Evolutionary conservation across 2,329 filamentous ascomycete genomes (phyloP), one percentile per base, ranked within the genome.

Genomic region (Hyphodiscus sp.): DNA sequence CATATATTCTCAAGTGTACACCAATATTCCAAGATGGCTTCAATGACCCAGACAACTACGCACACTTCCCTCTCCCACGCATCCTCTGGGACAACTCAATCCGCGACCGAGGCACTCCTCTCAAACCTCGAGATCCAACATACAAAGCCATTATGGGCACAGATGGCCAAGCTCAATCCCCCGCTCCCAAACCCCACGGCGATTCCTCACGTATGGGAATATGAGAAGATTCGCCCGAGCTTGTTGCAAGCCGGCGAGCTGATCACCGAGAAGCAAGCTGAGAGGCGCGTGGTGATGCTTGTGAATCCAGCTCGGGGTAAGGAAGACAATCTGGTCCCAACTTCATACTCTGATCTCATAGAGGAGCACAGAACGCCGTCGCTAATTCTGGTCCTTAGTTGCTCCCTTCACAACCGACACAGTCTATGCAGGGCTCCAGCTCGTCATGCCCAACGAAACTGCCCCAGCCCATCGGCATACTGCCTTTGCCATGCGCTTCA

Each of bases 321-420:
- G n/a, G n/a, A n/a, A n/a, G n/a, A n/a, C n/a, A n/a, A n/a, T n/a
- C n/a, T n/a, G n/a, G n/a, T n/a, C n/a, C n/a, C n/a, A n/a, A n/a
- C n/a, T n/a, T n/a, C n/a, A n/a, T n/a, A n/a, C n/a, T 41, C n/a
- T n/a, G n/a, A n/a, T n/a, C n/a, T n/a, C n/a, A n/a, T n/a, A n/a
- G n/a, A n/a, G n/a, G n/a, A n/a, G n/a, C n/a, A n/a, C n/a, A n/a
- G n/a, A n/a, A n/a, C n/a, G n/a, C n/a, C n/a, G n/a, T n/a, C n/a
- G n/a, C n/a, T n/a, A n/a, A n/a, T n/a, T n/a, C n/a, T n/a, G n/a
- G n/a, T n/a, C n/a, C n/a, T n/a, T n/a, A 77, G 75, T 73, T 51
- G 73, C 76, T 0, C 79, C 79, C 0, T 78, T 74, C 56, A 81
- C 79, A 0, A 81, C 78, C 1, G 79, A 82, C 60, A 81, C 79